phyloP scores from a whole-genome alignment of 176 grass and related monocot species.

The Triticum turgidum region DNA sequence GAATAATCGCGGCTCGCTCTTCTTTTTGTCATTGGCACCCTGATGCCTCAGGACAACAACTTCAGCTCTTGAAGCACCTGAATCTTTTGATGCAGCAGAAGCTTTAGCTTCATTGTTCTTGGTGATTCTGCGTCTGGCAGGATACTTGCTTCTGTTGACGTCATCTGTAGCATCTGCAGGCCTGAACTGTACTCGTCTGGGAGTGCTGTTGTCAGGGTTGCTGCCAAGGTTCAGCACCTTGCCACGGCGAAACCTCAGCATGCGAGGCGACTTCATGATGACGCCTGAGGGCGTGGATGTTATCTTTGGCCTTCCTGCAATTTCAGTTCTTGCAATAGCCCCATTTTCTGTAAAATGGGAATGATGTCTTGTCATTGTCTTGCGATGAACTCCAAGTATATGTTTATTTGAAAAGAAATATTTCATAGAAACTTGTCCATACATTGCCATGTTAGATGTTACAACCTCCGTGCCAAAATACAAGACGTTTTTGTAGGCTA shows the following conservation, averaged over 20 bases:
- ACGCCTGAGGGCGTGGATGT: neutral
- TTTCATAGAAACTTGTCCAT: neutral
- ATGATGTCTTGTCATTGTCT: neutral
- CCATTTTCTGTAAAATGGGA: neutral
- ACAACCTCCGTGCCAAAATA: too few species aligned
- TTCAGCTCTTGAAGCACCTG: constrained; percentile 10
- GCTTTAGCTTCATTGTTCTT: neutral
- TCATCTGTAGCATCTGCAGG: constrained; percentile 13
- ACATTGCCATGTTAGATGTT: neutral
- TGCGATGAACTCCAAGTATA: neutral
- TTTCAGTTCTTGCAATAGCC: constrained; percentile 29
- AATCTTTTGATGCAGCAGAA: neutral
- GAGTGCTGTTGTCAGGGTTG: constrained; percentile 8
- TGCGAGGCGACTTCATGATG: constrained; percentile 1
- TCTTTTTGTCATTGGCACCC: constrained; percentile 38
- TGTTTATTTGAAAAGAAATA: neutral
- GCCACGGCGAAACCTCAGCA: constrained; percentile 49
- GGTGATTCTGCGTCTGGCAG: neutral
- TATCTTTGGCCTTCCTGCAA: constrained; percentile 17
- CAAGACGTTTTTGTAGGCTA: too few species aligned
- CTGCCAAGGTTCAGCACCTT: constrained; percentile 45
- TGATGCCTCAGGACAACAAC: constrained; percentile 54
- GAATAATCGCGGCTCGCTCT: constrained; percentile 38
- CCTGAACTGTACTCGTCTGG: constrained; percentile 48
- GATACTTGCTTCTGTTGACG: constrained; percentile 7